Conservation (phyloP, 2,329 filamentous ascomycete genomes). For the Cladosporium colombiae region DNA sequence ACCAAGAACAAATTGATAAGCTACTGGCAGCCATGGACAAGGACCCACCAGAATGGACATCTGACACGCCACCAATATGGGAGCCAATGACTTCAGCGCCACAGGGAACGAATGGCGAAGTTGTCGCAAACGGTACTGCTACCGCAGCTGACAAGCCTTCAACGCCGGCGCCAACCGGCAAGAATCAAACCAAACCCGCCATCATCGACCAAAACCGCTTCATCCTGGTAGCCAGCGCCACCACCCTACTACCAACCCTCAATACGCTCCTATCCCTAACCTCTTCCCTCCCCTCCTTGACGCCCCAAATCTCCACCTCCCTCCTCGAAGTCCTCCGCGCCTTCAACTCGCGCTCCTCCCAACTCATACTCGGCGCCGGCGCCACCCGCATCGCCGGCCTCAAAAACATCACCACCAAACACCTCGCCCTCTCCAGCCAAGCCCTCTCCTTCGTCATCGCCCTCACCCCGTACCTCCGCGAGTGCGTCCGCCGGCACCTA, state of each 20-base stretch:
- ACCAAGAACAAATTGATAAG: constrained; percentile 60
- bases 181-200: constrained; percentile 50
- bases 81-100: constrained; percentile 37
- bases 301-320: constrained; percentile 74
- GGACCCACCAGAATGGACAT: constrained; percentile 68
- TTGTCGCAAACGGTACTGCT: constrained; percentile 25
- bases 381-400: constrained; percentile 85
- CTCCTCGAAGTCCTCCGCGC: constrained; percentile 85
- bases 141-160: constrained; percentile 16
- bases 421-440: constrained; percentile 88
- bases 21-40: constrained; percentile 71
- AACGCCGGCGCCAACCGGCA: constrained; percentile 20
- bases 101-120: constrained; percentile 34
- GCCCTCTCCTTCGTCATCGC: constrained; percentile 84
- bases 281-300: constrained; percentile 84
- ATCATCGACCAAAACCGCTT: constrained; percentile 82
- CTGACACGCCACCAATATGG: constrained; percentile 56
- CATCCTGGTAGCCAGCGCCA: constrained; percentile 79
- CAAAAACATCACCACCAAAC: constrained; percentile 95
- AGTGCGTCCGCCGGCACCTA: constrained; percentile 80
- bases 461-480: constrained; percentile 84
- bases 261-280: constrained; percentile 81
- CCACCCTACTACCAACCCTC: constrained; percentile 78
- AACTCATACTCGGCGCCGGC: constrained; percentile 91
- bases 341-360: constrained; percentile 95